Conservation (phyloP, 306 rosid genomes). For the Medicago truncatula region DNA sequence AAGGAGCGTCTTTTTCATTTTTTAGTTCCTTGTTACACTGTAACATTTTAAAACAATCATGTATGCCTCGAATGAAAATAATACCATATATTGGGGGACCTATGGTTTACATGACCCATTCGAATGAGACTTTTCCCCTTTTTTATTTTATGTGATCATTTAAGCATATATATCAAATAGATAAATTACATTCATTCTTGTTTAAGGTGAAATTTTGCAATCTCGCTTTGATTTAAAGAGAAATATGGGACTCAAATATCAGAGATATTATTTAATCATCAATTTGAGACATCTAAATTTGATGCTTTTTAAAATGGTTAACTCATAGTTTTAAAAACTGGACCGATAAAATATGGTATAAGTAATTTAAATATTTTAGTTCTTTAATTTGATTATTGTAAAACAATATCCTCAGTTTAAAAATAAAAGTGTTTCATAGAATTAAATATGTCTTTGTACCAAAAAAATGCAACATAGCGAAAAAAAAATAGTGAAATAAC, state of each 20-base stretch:
- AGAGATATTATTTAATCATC: too few species aligned
- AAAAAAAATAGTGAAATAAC: too few species aligned
- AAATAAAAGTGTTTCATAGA: too few species aligned
- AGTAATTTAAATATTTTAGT: too few species aligned
- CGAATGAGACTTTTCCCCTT: not conserved
- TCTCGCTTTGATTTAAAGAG: not conserved
- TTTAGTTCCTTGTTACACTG: not conserved
- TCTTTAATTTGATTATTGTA: too few species aligned
- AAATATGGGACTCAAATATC: not conserved
- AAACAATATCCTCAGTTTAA: too few species aligned
- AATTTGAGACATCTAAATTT: too few species aligned
- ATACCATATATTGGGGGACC: not conserved
- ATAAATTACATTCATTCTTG: not conserved
- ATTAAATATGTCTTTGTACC: too few species aligned
- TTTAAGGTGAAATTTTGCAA: not conserved
- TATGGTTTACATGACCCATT: slow-evolving; percentile 29
- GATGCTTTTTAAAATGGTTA: too few species aligned
- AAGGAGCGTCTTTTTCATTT: not conserved
- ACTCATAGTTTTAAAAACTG: too few species aligned
- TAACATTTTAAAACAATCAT: not conserved
- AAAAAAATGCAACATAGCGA: too few species aligned
- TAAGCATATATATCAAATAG: not conserved
- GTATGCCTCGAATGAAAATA: not conserved
- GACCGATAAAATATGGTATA: too few species aligned
- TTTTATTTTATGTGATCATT: not conserved